phyloP scores from a whole-genome alignment of 768 basidiomycete species.

The Tubosaeta sp. region DNA sequence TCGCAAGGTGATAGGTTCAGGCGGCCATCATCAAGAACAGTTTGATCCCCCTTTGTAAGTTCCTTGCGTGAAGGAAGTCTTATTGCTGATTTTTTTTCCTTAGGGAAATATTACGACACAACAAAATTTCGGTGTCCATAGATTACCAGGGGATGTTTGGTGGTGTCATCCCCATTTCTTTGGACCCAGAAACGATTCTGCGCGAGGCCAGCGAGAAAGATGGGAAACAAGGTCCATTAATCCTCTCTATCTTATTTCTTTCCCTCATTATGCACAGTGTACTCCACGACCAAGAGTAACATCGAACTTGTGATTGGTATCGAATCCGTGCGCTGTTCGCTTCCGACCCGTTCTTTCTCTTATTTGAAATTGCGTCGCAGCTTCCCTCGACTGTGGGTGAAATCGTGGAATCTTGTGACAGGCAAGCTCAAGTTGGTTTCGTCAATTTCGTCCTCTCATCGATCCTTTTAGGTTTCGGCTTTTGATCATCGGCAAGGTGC shows the following conservation, averaged over 20 bases:
- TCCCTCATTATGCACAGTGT: not conserved
- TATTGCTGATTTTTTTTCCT: not conserved
- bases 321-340: not conserved
- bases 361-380: not conserved
- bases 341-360: not conserved
- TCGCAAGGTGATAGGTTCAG: not conserved
- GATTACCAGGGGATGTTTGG: not conserved
- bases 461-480: not conserved
- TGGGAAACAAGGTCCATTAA: not conserved
- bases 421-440: not conserved
- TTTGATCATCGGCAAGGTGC: not conserved
- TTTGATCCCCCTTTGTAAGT: not conserved
- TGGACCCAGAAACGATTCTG: not conserved
- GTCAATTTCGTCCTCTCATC: not conserved
- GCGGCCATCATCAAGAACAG: not conserved
- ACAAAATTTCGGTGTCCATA: not conserved
- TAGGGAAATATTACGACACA: not conserved
- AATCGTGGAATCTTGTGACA: not conserved
- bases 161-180: not conserved
- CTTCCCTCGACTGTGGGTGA: not conserved
- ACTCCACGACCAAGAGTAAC: not conserved
- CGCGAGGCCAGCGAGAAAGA: not conserved
- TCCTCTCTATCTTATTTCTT: not conserved
- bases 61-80: not conserved
- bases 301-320: not conserved